phyloP scores from a whole-genome alignment of 2,329 filamentous ascomycete species.

The Botrytis galanthina region DNA sequence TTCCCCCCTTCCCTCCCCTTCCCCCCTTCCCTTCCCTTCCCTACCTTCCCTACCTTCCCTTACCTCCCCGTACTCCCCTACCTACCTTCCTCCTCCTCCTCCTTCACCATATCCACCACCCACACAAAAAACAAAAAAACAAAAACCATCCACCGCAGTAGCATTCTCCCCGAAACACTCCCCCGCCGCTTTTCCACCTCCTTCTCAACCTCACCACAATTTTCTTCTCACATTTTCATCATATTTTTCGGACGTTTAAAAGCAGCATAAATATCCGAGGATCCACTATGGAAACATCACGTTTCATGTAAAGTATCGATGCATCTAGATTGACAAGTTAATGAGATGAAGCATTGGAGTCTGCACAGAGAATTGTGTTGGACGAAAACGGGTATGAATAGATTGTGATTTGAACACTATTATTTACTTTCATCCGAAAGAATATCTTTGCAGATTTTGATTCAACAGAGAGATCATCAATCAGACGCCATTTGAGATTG shows the following conservation, averaged over 20 bases:
- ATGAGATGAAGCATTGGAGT: background rate
- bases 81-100: no score
- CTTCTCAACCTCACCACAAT: background rate
- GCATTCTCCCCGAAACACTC: background rate
- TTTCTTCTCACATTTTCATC: background rate
- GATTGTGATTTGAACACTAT: background rate
- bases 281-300: background rate
- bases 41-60: no score
- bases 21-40: no score
- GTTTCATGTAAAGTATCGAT: constrained; percentile 1
- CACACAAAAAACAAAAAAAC: no score
- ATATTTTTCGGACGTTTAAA: background rate
- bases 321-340: background rate
- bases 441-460: background rate
- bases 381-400: background rate
- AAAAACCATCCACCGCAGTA: no score
- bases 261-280: background rate
- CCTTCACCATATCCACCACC: no score
- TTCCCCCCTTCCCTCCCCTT: no score
- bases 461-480: background rate
- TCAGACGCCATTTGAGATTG: background rate
- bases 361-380: background rate
- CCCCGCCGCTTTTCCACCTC: background rate
- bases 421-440: background rate
- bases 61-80: no score